Evolutionary conservation across 306 rosid species (phyloP), one percentile per base, ranked within the genome.

Genomic region (Rosa chinensis): DNA sequence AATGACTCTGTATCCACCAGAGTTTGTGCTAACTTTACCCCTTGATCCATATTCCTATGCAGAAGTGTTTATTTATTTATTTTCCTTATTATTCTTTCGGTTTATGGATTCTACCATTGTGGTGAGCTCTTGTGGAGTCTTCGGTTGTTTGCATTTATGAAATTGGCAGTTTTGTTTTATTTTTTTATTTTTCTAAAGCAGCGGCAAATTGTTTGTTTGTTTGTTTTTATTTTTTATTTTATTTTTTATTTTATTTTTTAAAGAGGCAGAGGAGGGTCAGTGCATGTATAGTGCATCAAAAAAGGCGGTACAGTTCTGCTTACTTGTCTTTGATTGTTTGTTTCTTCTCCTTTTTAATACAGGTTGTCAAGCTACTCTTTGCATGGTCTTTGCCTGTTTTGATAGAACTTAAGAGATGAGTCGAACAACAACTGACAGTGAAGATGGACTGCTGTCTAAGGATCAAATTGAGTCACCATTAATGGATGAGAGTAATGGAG

Each of bases 401-500:
- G 81, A 75, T 75, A 81, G 61, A 82, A 50, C 47, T 52, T 74
- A 71, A 82, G 87, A 64, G 88, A 93, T 91, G 98, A 88, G 89
- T 77, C 83, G 21, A 61, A 53, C 77, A 73, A 86, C 80, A 47
- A 87, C 74, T 63, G 92, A 89, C 69, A 66, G 88, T 78, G 94
- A 88, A 72, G 98, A 89, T 73, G 92, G 79, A 59, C 68, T 76
- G 79, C 85, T 79, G 63, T 76, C 85, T 50, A 70, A 68, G 42
- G 90, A 91, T 79, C 87, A 80, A 58, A 80, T 56, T 70, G 92
- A 73, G 58, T 86, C 89, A 39, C 84, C 85, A 6, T 70, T 80
- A 69, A 80, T 70, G 80, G 96, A 87, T 77, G 99, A 93, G 74
- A 80, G 82, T 74, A 82, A 58, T 48, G 96, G 68, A 55, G 93